phyloP scores from a whole-genome alignment of 495 filamentous ascomycete genomes.

The Pseudotulostoma volvatum region DNA sequence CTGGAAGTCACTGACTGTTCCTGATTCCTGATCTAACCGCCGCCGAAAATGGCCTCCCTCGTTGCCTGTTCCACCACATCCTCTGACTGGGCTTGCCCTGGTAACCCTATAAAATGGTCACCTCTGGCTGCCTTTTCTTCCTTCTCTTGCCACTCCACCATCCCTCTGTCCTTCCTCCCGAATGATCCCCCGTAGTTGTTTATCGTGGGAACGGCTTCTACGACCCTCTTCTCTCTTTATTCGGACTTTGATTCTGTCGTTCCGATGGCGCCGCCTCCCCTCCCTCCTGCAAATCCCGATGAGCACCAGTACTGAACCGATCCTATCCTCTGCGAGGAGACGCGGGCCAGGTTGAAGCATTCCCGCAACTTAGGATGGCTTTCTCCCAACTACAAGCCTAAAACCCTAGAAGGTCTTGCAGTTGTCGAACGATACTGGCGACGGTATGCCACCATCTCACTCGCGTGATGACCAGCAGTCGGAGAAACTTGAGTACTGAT shows the following conservation, averaged over 20 bases:
- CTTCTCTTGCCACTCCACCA: constrained; percentile 1
- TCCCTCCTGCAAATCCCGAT: constrained; percentile 9
- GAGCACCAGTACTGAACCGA: constrained; percentile 17
- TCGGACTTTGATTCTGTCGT: constrained; percentile 5
- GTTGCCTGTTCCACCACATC: constrained; percentile 2
- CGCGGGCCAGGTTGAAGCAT: constrained; percentile 17
- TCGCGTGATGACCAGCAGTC: neutral
- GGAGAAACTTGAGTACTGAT: no score
- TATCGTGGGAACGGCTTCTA: no score
- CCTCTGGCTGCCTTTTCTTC: constrained; percentile 6
- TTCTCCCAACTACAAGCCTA: constrained; percentile 2
- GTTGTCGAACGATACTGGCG: constrained; percentile 9
- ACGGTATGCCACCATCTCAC: constrained; percentile 7
- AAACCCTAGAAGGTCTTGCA: constrained; percentile 1
- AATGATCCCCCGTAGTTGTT: constrained; percentile 1
- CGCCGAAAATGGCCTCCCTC: constrained; percentile 9
- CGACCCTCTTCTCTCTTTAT: constrained; percentile 2
- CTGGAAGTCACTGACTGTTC: constrained; percentile 1
- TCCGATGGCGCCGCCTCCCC: constrained; percentile 3
- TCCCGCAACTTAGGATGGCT: constrained; percentile 7
- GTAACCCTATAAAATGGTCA: constrained; percentile 10
- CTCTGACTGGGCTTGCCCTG: constrained; percentile 4
- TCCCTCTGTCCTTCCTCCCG: constrained; percentile 1
- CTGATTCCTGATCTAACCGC: neutral
- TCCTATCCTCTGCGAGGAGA: constrained; percentile 19